These are phyloP conservation scores for Phytophthora pisi DNA, from an alignment of 352 stramenopile species.

Conservation along the genomic window DNA sequence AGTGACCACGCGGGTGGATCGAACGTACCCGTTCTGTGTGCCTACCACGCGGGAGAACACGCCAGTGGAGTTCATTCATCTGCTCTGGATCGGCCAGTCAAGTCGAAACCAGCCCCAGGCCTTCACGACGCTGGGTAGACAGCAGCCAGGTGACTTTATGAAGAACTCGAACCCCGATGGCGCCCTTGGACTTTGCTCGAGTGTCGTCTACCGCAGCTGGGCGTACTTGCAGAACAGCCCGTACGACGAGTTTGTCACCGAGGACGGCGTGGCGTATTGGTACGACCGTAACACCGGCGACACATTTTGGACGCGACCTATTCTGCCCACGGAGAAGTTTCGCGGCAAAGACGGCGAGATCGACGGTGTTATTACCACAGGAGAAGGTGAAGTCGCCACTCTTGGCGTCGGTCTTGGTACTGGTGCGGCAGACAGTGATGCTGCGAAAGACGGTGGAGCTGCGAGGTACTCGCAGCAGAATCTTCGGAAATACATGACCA, in stretches of 20 bases:
- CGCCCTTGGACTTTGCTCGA: slow-evolving; percentile 82
- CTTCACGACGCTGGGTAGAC: slow-evolving; percentile 87
- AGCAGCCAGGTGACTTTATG: slow-evolving; percentile 94
- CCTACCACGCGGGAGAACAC: slow-evolving; percentile 92
- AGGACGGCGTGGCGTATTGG: slow-evolving; percentile 93
- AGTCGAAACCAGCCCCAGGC: slow-evolving; percentile 92
- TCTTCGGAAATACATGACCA: slow-evolving; percentile 87
- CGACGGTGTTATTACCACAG: slow-evolving; percentile 82
- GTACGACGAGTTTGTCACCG: slow-evolving; percentile 91
- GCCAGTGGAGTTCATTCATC: slow-evolving; percentile 92
- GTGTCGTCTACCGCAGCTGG: slow-evolving; percentile 92
- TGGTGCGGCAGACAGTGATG: slow-evolving; percentile 12
- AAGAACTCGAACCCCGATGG: slow-evolving; percentile 75
- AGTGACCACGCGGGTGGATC: slow-evolving; percentile 86
- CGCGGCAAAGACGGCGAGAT: slow-evolving; percentile 74
- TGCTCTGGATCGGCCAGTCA: slow-evolving; percentile 89
- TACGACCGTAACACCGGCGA: slow-evolving; percentile 78
- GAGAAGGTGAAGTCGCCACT: slow-evolving; percentile 72
- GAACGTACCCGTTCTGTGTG: slow-evolving; percentile 93
- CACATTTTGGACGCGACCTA: slow-evolving; percentile 92
- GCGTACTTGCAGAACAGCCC: slow-evolving; percentile 87
- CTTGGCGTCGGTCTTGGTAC: slow-evolving; percentile 60
- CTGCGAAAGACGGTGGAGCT: slow-evolving; percentile 39
- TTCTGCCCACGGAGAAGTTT: slow-evolving; percentile 82
- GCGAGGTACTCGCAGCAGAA: slow-evolving; percentile 65